Base-by-base conservation (phyloP, 176 grass and related monocot genomes). In the Paspalum notatum region DNA sequence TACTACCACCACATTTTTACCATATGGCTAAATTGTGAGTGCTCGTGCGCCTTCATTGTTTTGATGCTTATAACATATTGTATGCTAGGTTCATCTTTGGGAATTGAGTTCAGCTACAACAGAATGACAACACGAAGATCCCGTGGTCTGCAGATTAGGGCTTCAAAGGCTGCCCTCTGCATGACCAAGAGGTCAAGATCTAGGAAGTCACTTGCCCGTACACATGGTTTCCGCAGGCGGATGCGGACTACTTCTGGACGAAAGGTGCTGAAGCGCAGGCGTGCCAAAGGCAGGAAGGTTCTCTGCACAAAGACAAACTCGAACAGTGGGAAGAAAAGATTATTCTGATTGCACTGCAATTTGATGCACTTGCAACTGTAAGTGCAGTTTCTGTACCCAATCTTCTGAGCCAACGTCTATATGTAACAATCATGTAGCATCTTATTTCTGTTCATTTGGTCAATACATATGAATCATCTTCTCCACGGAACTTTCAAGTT, bases 291-390 rank as follows among this genome's bases (percentile, higher is more conserved):
- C 82, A 90, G 96, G 80, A 95, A 88, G 82, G 69, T 91, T 86
- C 92, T 98, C 40, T 98, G 95, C 85, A 92, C 95, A 77, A 98
- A 75, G 71, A 75, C 90, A 32, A 88, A 98, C 74, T 87, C 93
- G 39, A 83, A 52, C 72, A 93, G 49, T 18, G 89, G 96, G 75
- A 80, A 55, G 66, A 91, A 80, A 71, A 52, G 69, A 24, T 39
- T 50, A 7, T 61, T 39, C 12, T 90, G 45, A 86, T 67, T 82
- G 61, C 27, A 46, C 49, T 43, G 27, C 77, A 51, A 20, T 66
- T 45, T 73, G 78, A 78, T 45, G 49, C 15, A 2, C 24, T 52
- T 60, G 51, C 59, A 61, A 9, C 67, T 78, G 49, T 72, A 85
- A 86, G 88, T 78, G 62, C 61, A 47, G 16, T 75, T 80, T 63